A percentile compares a stretch with the other conserved stretches of the same genome.
Evolutionary conservation across 1,139 yeast genomes (phyloP).

Genomic region (Candida pseudoviswanathii): DNA sequence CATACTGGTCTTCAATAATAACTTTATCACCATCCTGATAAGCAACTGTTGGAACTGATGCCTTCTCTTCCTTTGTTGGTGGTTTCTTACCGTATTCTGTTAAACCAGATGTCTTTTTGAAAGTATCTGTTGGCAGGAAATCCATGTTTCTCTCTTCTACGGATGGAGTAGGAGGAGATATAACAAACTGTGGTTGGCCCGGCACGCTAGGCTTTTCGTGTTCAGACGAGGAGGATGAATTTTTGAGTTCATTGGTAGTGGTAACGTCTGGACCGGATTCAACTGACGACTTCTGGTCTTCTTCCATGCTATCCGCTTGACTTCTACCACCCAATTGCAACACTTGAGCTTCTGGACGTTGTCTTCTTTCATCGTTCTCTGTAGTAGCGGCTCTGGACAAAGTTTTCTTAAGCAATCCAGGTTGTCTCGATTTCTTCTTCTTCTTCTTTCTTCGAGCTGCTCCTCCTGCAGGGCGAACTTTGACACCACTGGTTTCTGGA

Average conservation of each 20-base stretch:
- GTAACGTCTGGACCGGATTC: conserved; percentile 9
- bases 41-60: conserved; percentile 44
- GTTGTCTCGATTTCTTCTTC: conserved; percentile 36
- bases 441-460: conserved; percentile 47
- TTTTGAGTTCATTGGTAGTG: conserved; percentile 5
- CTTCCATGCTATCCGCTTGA: not conserved
- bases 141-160: not conserved
- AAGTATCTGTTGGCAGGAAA: not conserved
- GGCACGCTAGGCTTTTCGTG: conserved; percentile 1
- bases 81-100: conserved; percentile 14
- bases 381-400: conserved; percentile 31
- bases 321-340: conserved; percentile 46
- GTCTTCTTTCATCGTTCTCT: conserved; percentile 31
- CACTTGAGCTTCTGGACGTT: conserved; percentile 44
- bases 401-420: conserved; percentile 32
- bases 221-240: conserved; percentile 14
- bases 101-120: conserved; percentile 15
- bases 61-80: conserved; percentile 13
- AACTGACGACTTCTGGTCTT: conserved; percentile 3
- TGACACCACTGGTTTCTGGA: conserved; percentile 62
- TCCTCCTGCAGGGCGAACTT: conserved; percentile 82
- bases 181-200: not conserved
- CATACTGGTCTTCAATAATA: conserved; percentile 78
- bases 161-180: conserved; percentile 4
- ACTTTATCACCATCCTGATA: conserved; percentile 72